Evolutionary conservation across 2,329 filamentous ascomycete species (phyloP).

Genomic region (Stemphylium beticola): DNA sequence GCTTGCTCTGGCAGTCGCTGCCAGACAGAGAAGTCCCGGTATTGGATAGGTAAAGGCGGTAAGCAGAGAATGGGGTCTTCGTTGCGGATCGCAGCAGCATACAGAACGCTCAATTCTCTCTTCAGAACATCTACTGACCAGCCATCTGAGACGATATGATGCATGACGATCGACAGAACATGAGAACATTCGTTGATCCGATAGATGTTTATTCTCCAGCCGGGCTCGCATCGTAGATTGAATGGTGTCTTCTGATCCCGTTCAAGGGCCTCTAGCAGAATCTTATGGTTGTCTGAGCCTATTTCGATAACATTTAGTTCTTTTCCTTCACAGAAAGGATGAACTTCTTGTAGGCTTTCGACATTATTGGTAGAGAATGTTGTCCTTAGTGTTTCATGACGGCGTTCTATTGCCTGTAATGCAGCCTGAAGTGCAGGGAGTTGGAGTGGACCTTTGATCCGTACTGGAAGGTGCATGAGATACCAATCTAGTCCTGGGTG

Average conservation of each 20-base stretch:
- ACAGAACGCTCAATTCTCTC: neutral
- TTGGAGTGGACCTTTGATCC: neutral
- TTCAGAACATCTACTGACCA: conserved; percentile 7
- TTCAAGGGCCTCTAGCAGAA: neutral
- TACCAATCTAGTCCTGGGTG: neutral
- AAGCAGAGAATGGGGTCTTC: neutral
- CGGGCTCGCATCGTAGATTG: neutral
- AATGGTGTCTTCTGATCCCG: neutral
- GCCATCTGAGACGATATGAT: conserved; percentile 14
- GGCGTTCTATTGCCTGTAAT: neutral
- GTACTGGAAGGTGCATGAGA: neutral
- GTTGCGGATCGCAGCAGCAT: neutral
- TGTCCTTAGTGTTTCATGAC: conserved; percentile 1
- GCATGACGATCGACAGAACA: conserved; percentile 12
- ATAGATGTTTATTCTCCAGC: neutral
- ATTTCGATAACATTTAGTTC: neutral
- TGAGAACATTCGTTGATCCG: neutral
- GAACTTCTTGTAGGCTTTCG: neutral
- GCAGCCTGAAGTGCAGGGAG: neutral
- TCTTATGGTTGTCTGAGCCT: neutral
- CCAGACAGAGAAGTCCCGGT: neutral
- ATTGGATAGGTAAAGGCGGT: neutral
- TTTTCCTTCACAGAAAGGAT: neutral
- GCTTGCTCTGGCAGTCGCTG: neutral
- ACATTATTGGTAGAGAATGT: neutral